Conservation (phyloP, 1,284 basidiomycete species). For the Apiotrichum porosum region DNA sequence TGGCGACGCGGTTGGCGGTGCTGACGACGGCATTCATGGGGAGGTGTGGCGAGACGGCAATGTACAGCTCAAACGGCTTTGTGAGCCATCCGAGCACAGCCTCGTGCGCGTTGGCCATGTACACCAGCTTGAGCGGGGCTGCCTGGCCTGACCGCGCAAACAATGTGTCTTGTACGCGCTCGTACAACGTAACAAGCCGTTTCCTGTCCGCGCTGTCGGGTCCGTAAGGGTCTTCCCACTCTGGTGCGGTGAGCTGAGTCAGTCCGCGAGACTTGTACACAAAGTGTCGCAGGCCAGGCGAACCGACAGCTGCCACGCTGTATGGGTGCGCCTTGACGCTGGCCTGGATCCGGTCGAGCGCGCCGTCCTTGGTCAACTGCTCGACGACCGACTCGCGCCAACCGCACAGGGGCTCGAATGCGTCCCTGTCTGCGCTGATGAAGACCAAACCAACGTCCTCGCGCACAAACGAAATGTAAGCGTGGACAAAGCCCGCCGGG, state of each 20-base stretch:
- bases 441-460: conserved; percentile 49
- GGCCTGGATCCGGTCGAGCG: conserved; percentile 49
- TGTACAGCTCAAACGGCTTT: conserved; percentile 84
- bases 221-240: conserved; percentile 75
- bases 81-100: conserved; percentile 79
- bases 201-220: conserved; percentile 47
- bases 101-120: conserved; percentile 76
- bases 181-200: conserved; percentile 70
- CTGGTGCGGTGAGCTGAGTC: conserved; percentile 80
- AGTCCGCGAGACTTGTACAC: conserved; percentile 83
- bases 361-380: conserved; percentile 61
- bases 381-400: conserved; percentile 66
- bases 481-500: conserved; percentile 82
- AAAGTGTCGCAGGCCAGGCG: conserved; percentile 88
- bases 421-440: conserved; percentile 50
- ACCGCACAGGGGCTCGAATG: conserved; percentile 52
- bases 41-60: conserved; percentile 72
- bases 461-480: conserved; percentile 72
- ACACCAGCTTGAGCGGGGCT: conserved; percentile 71
- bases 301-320: conserved; percentile 60
- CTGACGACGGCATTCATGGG: conserved; percentile 79
- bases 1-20: conserved; percentile 78
- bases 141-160: conserved; percentile 75
- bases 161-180: conserved; percentile 73
- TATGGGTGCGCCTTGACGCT: conserved; percentile 37